These are phyloP conservation scores for Malassezia restricta DNA, from an alignment of 1,284 basidiomycete genomes.

Conservation along the genomic window DNA sequence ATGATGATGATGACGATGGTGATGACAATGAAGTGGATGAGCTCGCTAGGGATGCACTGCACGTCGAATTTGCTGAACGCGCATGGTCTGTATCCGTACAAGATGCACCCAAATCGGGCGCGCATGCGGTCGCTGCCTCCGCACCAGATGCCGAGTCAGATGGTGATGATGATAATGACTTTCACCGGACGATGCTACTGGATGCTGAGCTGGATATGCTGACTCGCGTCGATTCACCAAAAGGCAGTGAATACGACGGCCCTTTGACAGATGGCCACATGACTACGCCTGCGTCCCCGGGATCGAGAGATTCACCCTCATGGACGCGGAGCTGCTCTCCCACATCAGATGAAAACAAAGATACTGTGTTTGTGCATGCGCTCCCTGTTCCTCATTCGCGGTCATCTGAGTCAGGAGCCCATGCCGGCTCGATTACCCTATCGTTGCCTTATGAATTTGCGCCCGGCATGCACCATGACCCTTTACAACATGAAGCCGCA, in stretches of 20 bases:
- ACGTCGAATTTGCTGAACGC: slow-evolving; percentile 4
- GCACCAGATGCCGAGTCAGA: background rate
- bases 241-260: slow-evolving; percentile 4
- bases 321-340: slow-evolving; percentile 1
- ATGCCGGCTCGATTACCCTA: slow-evolving; percentile 28
- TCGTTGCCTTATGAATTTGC: slow-evolving; percentile 23
- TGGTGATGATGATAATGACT: slow-evolving; percentile 37
- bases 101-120: background rate
- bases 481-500: background rate
- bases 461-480: background rate
- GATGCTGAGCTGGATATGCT: slow-evolving; percentile 30
- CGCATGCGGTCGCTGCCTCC: background rate
- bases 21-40: slow-evolving; percentile 2
- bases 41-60: slow-evolving; percentile 1
- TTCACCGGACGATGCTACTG: slow-evolving; percentile 39
- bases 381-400: slow-evolving; percentile 26
- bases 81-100: slow-evolving; percentile 5
- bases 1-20: slow-evolving; percentile 1
- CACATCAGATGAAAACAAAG: background rate
- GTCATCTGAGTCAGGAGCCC: slow-evolving; percentile 20
- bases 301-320: background rate
- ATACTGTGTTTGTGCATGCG: slow-evolving; percentile 33
- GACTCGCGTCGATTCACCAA: slow-evolving; percentile 17
- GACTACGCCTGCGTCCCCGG: slow-evolving; percentile 5
- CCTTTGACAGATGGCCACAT: slow-evolving; percentile 8